Evolutionary conservation across 2,329 filamentous ascomycete genomes (phyloP).

Genomic region (Colletotrichum paranaense): DNA sequence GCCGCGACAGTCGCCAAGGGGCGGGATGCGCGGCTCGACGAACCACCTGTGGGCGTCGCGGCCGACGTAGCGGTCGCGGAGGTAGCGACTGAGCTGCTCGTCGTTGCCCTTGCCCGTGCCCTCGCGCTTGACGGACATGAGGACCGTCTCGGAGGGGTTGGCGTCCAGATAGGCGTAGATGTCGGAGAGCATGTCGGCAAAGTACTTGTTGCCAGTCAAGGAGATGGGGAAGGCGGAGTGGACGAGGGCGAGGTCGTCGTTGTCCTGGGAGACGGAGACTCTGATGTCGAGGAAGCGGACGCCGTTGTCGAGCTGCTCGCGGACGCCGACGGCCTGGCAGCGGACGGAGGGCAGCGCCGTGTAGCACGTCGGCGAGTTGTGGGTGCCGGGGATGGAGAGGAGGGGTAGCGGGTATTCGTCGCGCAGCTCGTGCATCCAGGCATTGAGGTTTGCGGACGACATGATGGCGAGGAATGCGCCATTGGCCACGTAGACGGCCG

Average conservation of each 20-base stretch:
- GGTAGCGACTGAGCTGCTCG: slow-evolving; percentile 78
- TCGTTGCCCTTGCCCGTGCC: slow-evolving; percentile 85
- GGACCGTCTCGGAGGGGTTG: slow-evolving; percentile 84
- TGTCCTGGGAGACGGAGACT: slow-evolving; percentile 66
- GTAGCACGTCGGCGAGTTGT: slow-evolving; percentile 91
- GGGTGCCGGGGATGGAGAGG: slow-evolving; percentile 92
- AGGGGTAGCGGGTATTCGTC: slow-evolving; percentile 80
- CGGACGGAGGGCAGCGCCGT: slow-evolving; percentile 90
- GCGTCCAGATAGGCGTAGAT: slow-evolving; percentile 80
- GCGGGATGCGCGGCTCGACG: slow-evolving; percentile 80
- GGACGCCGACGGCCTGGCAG: slow-evolving; percentile 85
- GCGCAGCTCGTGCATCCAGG: slow-evolving; percentile 85
- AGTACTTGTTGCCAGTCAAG: slow-evolving; percentile 82
- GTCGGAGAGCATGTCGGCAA: slow-evolving; percentile 77
- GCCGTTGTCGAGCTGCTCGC: slow-evolving; percentile 86
- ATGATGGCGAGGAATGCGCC: slow-evolving; percentile 72
- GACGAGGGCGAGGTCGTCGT: slow-evolving; percentile 81
- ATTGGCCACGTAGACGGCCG: slow-evolving; percentile 72
- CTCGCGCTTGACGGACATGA: slow-evolving; percentile 92
- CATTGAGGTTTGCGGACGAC: slow-evolving; percentile 74
- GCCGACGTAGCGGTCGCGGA: slow-evolving; percentile 78
- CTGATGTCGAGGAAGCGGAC: slow-evolving; percentile 95
- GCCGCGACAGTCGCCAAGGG: slow-evolving; percentile 81
- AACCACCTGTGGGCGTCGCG: slow-evolving; percentile 73
- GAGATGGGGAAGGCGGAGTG: slow-evolving; percentile 92